Evolutionary conservation across 1,284 basidiomycete species (phyloP).

Genomic region (Tylopilus sp.): DNA sequence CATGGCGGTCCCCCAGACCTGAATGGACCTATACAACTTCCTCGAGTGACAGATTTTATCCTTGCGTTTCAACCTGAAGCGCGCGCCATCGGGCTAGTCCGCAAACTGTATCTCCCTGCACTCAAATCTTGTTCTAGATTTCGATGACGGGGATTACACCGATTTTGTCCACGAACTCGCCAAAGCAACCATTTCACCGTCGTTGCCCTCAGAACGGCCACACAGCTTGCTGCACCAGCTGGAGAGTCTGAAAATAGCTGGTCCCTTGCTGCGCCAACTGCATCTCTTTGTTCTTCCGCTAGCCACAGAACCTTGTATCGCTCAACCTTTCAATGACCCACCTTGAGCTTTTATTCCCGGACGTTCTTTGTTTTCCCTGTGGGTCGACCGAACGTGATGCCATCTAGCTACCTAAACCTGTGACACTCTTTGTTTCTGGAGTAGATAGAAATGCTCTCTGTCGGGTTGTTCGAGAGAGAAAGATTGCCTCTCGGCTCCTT

Average conservation of each 20-base stretch:
- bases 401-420: conserved; percentile 34
- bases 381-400: background rate
- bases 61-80: conserved; percentile 45
- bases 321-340: conserved; percentile 39
- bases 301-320: conserved; percentile 41
- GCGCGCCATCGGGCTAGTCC: conserved; percentile 47
- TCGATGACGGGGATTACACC: conserved; percentile 40
- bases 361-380: conserved; percentile 33
- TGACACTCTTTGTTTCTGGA: conserved; percentile 43
- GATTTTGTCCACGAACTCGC: conserved; percentile 43
- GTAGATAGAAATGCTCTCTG: conserved; percentile 41
- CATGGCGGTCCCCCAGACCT: conserved; percentile 26
- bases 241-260: conserved; percentile 46
- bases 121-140: conserved; percentile 50
- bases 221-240: conserved; percentile 41
- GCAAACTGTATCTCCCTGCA: conserved; percentile 46
- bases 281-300: conserved; percentile 39
- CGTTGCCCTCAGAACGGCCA: conserved; percentile 36
- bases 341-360: conserved; percentile 38
- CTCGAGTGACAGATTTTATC: conserved; percentile 44
- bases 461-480: conserved; percentile 43
- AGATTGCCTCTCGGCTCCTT: conserved; percentile 45
- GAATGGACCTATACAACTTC: conserved; percentile 40
- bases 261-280: conserved; percentile 40
- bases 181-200: conserved; percentile 14